These are phyloP conservation scores for Chaetomium strumarium DNA, from an alignment of 2,329 filamentous ascomycete species.

Conservation along the genomic window DNA sequence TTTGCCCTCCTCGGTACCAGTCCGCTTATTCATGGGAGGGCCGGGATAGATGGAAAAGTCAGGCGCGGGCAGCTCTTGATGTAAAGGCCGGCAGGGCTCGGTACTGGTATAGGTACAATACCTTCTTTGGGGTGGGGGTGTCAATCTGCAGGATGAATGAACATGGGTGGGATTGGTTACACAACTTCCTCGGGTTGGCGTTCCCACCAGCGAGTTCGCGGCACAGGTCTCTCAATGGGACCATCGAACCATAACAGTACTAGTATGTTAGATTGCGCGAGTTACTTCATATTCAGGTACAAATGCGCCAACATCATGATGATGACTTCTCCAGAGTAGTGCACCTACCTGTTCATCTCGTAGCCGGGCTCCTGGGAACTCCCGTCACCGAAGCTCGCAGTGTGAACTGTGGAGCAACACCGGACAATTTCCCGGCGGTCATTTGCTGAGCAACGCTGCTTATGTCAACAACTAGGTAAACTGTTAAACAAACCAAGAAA, in stretches of 20 bases:
- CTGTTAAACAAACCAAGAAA: no score
- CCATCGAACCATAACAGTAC: constrained; percentile 1
- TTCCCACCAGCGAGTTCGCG: constrained; percentile 15
- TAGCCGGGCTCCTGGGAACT: no score
- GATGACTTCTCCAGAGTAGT: no score
- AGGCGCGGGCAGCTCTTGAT: constrained; percentile 14
- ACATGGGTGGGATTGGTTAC: constrained; percentile 15
- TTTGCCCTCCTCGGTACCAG: not conserved
- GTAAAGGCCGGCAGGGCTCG: constrained; percentile 5
- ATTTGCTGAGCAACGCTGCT: no score
- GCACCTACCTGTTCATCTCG: no score
- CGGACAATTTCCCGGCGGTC: not conserved
- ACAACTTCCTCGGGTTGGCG: constrained; percentile 13
- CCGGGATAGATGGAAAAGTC: constrained; percentile 1
- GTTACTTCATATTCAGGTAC: constrained; percentile 3
- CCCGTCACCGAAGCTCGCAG: not conserved
- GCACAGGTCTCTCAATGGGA: constrained; percentile 8
- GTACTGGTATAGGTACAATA: no score
- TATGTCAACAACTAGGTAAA: no score
- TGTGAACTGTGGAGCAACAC: not conserved
- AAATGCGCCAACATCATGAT: not conserved
- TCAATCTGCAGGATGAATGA: constrained; percentile 13
- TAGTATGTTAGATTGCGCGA: not conserved
- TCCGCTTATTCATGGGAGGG: constrained; percentile 1
- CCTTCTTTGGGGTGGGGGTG: constrained; percentile 13